Evolutionary conservation across 805 yeast species (phyloP), one percentile per base, ranked within the genome.

Genomic region (Kluyveromyces aestuarii): DNA sequence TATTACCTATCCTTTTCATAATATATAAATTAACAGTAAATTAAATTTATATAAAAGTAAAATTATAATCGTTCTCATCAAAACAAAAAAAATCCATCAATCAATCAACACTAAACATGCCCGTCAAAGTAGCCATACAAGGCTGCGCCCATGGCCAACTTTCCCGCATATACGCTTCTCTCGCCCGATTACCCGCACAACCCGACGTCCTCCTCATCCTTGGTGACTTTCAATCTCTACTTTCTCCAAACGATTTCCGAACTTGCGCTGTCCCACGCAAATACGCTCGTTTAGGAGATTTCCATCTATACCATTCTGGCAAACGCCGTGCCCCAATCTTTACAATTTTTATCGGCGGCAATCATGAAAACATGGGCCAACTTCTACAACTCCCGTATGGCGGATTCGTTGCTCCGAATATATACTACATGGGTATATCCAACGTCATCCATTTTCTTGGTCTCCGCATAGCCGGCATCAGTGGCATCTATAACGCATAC

Each of bases 71-170:
- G 6, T 21, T 21, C 25, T 21, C 3, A 21, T 4, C 6, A 21
- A 21, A 21, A 21, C 25, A 21, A 21, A 21, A 21, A 3, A 21
- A 21, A 3, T 21, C 25, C 6, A 21, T 21, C 6, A 21, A 21
- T 6, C 6, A 21, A 21, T 6, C 25, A 21, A 21, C 25, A 3
- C 25, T 6, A 21, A 3, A 21, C 3, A 21, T 21, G 25, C 40
- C 9, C n/a, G 25, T 37, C 11, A 37, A 37, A 7, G 45, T 89
- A 14, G 96, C 95, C 6, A 73, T 89, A 0, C 89, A 86, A 60
- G 97, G 97, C 9, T 90, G 97, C 60, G 80, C 95, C 54, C 97
- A 90, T 65, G 96, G 97, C 2, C 82, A 79, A 46, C 73, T 90
- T 37, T 68, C 79, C 52, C 55, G 60, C 14, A 82, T 89, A 2